Percentiles rank a stretch among this genome's conserved stretches.
phyloP scores from a whole-genome alignment of 176 grass and related monocot species.

The Bothriochloa decipiens region DNA sequence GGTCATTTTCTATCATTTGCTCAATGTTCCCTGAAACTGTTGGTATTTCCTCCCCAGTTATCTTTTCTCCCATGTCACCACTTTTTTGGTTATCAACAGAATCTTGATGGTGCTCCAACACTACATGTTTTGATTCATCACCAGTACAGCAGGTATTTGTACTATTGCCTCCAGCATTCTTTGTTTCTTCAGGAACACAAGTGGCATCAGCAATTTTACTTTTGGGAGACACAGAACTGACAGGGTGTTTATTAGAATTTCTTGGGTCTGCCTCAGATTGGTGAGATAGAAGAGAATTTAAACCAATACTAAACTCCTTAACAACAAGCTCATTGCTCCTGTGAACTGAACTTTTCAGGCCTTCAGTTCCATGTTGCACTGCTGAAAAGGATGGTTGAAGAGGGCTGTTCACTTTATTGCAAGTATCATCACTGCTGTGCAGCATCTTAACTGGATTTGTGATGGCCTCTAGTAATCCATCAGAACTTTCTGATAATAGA shows the following conservation, averaged over 20 bases:
- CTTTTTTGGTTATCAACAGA: constrained; percentile 31
- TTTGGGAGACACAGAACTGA: constrained; percentile 46
- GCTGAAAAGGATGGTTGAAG: constrained; percentile 56
- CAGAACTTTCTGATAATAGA: constrained; percentile 55
- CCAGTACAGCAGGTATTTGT: constrained; percentile 21
- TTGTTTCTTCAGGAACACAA: constrained; percentile 46
- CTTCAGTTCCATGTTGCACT: constrained; percentile 29
- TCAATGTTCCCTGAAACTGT: constrained; percentile 27
- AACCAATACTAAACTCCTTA: constrained; percentile 23
- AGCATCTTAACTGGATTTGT: constrained; percentile 75
- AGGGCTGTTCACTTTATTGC: constrained; percentile 15
- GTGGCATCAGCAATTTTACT: constrained; percentile 42
- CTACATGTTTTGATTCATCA: constrained; percentile 34
- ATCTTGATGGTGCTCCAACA: constrained; percentile 42
- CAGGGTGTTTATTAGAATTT: constrained; percentile 36
- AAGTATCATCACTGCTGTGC: constrained; percentile 46
- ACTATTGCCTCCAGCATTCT: constrained; percentile 40
- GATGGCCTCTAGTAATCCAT: constrained; percentile 86
- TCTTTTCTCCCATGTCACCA: constrained; percentile 34
- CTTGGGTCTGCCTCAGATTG: constrained; percentile 35
- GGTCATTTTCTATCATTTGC: constrained; percentile 18
- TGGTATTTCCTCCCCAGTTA: constrained; percentile 21
- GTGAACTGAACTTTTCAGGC: constrained; percentile 35
- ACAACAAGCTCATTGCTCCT: constrained; percentile 15
- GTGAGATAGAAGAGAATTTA: constrained; percentile 26